Evolutionary conservation across 768 basidiomycete genomes (phyloP).

Genomic region (Kondoa malvinella): DNA sequence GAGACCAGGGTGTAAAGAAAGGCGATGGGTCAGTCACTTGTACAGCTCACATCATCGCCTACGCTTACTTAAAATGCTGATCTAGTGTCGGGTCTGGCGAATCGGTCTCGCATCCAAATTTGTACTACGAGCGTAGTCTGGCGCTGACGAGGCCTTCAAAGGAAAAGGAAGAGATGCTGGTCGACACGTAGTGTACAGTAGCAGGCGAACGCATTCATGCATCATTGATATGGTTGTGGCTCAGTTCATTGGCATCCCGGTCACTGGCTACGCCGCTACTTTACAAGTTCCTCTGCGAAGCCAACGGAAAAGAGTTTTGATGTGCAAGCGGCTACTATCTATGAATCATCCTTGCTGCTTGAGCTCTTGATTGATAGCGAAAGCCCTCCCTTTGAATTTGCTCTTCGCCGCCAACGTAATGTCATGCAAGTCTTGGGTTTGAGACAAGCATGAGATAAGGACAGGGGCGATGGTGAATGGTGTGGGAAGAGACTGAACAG

Average conservation of each 20-base stretch:
- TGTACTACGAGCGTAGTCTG: slow-evolving; percentile 35
- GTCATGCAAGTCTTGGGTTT: background rate
- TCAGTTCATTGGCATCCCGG: background rate
- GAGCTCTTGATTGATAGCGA: slow-evolving; percentile 5
- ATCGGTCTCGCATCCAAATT: slow-evolving; percentile 84
- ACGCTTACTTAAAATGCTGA: background rate
- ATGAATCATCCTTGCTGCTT: background rate
- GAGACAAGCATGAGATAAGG: background rate
- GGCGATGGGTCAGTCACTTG: slow-evolving; percentile 50
- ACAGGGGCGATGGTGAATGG: background rate
- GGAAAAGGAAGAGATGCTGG: slow-evolving; percentile 11
- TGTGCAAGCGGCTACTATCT: slow-evolving; percentile 7
- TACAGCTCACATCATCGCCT: background rate
- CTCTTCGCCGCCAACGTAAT: background rate
- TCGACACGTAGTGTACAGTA: background rate
- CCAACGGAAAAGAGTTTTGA: too few species aligned
- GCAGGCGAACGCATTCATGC: slow-evolving; percentile 7
- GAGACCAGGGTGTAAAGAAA: slow-evolving; percentile 47
- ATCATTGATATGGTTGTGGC: background rate
- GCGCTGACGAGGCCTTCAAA: slow-evolving; percentile 17
- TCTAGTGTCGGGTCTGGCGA: slow-evolving; percentile 51
- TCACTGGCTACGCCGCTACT: too few species aligned
- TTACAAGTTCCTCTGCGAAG: background rate
- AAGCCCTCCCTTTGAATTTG: background rate
- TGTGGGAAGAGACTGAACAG: background rate